Evolutionary conservation across 2,329 filamentous ascomycete species (phyloP), one percentile per base, ranked within the genome.

Genomic region (Fusarium setosum): DNA sequence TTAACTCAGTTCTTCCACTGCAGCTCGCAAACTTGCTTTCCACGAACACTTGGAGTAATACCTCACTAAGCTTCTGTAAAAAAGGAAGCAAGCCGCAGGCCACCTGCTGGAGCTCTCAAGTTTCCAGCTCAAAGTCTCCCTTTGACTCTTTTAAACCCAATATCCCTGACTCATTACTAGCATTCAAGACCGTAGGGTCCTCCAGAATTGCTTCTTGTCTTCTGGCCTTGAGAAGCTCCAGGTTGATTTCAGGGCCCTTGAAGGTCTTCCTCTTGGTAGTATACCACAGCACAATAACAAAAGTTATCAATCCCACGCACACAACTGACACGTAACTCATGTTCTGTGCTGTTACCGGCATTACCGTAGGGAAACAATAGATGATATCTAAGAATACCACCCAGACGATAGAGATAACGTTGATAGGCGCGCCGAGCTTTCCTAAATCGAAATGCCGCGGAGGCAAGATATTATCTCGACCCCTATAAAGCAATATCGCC

Each of bases 281-380:
- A 15, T 67, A 63, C 69, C 69, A 71, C 0, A 72, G 47, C 1
- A 31, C 13, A 34, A 72, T 44, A 1, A 72, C 59, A 24, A 71
- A 71, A 1, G 42, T 49, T 1, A 69, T 45, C 6, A 70, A 3
- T 4, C 69, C 69, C 1, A 29, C 50, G 4, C 58, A 63, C 1
- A 72, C 69, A 0, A 70, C 65, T 0, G 67, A 70, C 2, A 71
- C 69, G n/a, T 70, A 72, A 23, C 61, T 72, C 70, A 72, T 72
- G 11, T 70, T 72, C 20, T 65, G 37, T 3, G 61, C 24, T 0
- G 70, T 70, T 11, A 68, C 60, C 0, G 70, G 70, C 53, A 65
- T 56, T 0, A 50, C 20, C 0, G 63, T 69, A 0, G 70, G 70
- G 6, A 72, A 64, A 3, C 70, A 72, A 13, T 65, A 69, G 12